Evolutionary conservation across 306 rosid species (phyloP), one percentile per base, ranked within the genome.

Genomic region (Corylus americana): DNA sequence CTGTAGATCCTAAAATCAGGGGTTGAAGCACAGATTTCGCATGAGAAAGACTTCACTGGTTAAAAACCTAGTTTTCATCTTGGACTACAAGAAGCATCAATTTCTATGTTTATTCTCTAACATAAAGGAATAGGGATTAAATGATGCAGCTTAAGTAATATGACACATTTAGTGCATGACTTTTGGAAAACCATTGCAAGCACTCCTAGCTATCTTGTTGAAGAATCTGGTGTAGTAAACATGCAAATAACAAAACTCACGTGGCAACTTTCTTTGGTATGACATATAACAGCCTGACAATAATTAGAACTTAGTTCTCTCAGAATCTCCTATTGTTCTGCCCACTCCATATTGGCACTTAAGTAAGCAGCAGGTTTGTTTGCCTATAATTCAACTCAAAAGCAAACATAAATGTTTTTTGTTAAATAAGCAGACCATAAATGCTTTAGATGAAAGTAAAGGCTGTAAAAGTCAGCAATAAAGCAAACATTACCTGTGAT

Each of bases 221-320:
- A 42, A 42, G 45, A 42, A 5, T 42, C 45, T 42, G 45, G 45
- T 5, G 45, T 39, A 59, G 42, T 55, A 76, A 37, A 42, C 48
- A 39, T 8, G 78, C 70, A 73, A 64, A 78, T 63, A 50, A 84
- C 3, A 69, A 20, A 50, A 86, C 98, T 85, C 81, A 91, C 99
- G 48, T 91, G 27, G 96, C 99, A 95, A 95, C 92, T 87, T 95
- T 95, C 84, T 95, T 98, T 1, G 99, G 99, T 71, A 97, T 95
- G 77, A 95, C 97, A 78, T 95, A 95, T 74, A 95, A 88, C 75
- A 95, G 85, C 91, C 87, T 91, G 91, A 80, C 89, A 90, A 76
- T 78, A 76, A 73, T 93, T 96, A 49, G 95, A 95, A 81, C 81
- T 90, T 45, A 95, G 86, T 79, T 88, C 93, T 88, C 98, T 87